Base-by-base conservation (phyloP, 192 early-diverging fungal species). In the Coemansia aciculifera region DNA sequence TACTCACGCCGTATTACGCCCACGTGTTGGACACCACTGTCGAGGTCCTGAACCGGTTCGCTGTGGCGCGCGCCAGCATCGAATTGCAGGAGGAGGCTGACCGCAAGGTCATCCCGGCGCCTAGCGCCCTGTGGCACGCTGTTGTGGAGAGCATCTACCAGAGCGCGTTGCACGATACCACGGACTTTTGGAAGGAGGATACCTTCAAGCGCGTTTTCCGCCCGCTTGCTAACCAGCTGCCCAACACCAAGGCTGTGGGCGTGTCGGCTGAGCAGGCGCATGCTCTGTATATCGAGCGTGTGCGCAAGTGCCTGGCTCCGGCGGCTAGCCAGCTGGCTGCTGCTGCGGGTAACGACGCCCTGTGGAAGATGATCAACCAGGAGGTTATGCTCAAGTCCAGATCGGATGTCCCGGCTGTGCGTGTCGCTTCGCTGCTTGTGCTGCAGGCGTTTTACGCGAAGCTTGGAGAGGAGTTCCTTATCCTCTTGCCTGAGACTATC, bases 391-490 rank as follows among this genome's bases (percentile, higher is more conserved):
- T 91, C 63, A 90, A 90, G 69, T 89, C 90, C 9, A 84, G 93
- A n/a, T 87, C 87, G 43, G 89, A 93, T 27, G 73, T 87, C 46
- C 81, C 89, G 21, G 71, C 85, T 23, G 87, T 92, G 56, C 90
- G 94, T 5, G 72, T 93, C 7, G 89, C 88, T 2, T 86, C 93
- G 6, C 70, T 96, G 52, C 70, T 83, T 43, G 84, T 87, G 8
- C 64, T 95, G 57, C 87, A 92, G 64, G 91, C 93, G 64, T 87
- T 97, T 38, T 99, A 97, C 70, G 80, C 86, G 60, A 84, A 86
- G 34, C 81, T 97, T 9, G 95, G 96, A n/a, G 97, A 99, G 72
- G 95, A 96, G 72, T 95, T 93, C 82, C 82, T 98, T 38, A 85
- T 93, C 29, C 80, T 95, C 64, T 85, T 99, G 76, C 94, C 96